Evolutionary conservation across 2,329 filamentous ascomycete species (phyloP).

Genomic region (Colletotrichum sp.): DNA sequence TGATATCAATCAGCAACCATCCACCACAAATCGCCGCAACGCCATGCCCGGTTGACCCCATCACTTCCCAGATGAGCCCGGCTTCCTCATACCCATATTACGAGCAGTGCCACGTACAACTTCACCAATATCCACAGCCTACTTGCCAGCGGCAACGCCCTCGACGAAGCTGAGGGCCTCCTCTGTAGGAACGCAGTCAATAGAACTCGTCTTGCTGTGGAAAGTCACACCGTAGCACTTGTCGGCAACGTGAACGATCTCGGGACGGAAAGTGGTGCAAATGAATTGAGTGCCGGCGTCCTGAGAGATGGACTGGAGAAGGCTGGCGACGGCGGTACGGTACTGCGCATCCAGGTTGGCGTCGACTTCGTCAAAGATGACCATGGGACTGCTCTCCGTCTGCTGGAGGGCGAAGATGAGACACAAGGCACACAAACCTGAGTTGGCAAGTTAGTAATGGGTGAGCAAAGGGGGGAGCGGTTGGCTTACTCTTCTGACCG

Average conservation of each 20-base stretch:
- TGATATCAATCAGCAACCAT: constrained; percentile 17
- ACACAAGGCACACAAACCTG: constrained; percentile 92
- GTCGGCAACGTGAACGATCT: constrained; percentile 94
- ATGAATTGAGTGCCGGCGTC: constrained; percentile 83
- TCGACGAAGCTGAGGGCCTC: constrained; percentile 95
- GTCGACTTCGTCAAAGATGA: constrained; percentile 99
- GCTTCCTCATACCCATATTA: not conserved
- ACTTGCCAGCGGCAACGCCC: constrained; percentile 60
- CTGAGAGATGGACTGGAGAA: constrained; percentile 79
- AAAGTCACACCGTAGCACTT: constrained; percentile 98
- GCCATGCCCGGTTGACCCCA: constrained; percentile 5
- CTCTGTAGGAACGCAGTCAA: constrained; percentile 87
- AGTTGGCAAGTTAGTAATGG: constrained; percentile 23
- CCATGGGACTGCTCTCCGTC: constrained; percentile 96
- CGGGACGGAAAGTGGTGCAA: constrained; percentile 96
- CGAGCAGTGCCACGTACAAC: not conserved
- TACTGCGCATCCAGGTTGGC: constrained; percentile 98
- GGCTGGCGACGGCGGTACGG: constrained; percentile 89
- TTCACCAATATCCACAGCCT: not conserved
- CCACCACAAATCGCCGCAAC: constrained; percentile 20
- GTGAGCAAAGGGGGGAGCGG: not conserved
- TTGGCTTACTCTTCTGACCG: constrained; percentile 87
- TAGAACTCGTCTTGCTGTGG: constrained; percentile 90
- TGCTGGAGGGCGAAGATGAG: constrained; percentile 99
- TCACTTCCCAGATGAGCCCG: not conserved